Evolutionary conservation across 2,329 filamentous ascomycete species (phyloP).

Genomic region (Paradendryphiella salina): DNA sequence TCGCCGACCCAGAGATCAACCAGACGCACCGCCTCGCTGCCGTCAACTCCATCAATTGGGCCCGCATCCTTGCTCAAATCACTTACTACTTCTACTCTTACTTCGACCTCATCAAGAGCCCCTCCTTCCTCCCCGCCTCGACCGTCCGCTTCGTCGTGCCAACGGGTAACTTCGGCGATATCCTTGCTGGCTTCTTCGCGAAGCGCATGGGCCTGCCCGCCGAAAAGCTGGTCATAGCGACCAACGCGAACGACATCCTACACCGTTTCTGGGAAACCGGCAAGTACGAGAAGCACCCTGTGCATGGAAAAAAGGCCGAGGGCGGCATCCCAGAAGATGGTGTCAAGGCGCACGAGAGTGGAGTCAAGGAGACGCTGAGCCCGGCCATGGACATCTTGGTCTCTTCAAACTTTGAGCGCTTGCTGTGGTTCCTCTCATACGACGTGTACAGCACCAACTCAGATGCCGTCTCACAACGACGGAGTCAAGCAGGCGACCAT

Average conservation of each 20-base stretch:
- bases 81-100: conserved; percentile 97
- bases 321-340: conserved; percentile 60
- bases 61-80: conserved; percentile 92
- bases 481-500: conserved; percentile 66
- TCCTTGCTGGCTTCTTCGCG: conserved; percentile 91
- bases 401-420: conserved; percentile 92
- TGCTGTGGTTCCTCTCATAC: conserved; percentile 91
- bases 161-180: conserved; percentile 95
- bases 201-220: conserved; percentile 84
- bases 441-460: conserved; percentile 47
- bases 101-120: conserved; percentile 71
- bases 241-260: conserved; percentile 97
- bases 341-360: conserved; percentile 65
- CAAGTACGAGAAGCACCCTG: conserved; percentile 81
- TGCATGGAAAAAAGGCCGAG: conserved; percentile 60
- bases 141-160: conserved; percentile 83
- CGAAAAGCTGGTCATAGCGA: conserved; percentile 88
- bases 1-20: conserved; percentile 84
- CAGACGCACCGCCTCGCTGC: conserved; percentile 80
- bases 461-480: conserved; percentile 48
- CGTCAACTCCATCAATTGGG: conserved; percentile 97
- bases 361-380: conserved; percentile 87
- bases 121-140: conserved; percentile 63
- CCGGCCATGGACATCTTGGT: conserved; percentile 98
- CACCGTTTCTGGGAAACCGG: conserved; percentile 93